Evolutionary conservation across 371 early-diverging fungal species (phyloP).

Genomic region (Mortierella sp.): DNA sequence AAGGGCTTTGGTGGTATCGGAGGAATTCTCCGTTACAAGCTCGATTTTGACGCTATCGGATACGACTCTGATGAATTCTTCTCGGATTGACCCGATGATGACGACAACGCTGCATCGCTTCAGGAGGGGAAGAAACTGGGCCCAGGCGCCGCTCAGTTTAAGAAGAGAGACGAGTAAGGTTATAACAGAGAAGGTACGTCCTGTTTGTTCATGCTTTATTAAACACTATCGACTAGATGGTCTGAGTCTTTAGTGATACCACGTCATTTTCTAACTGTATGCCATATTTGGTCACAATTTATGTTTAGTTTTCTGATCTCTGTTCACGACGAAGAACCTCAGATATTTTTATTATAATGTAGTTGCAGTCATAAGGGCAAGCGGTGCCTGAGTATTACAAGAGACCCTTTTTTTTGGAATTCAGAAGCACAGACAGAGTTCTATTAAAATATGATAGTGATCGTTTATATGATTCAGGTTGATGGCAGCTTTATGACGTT

Average conservation of each 20-base stretch:
- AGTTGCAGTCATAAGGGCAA: too few relatives aligned
- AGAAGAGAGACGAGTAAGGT: constrained; percentile 33
- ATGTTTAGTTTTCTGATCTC: constrained; percentile 3
- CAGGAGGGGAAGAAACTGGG: constrained; percentile 59
- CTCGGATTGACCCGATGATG: constrained; percentile 60
- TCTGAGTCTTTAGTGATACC: too few relatives aligned
- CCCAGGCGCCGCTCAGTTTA: constrained; percentile 50
- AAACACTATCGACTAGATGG: neutral
- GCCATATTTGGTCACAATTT: too few relatives aligned
- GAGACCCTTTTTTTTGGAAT: constrained; percentile 7
- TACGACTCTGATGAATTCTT: constrained; percentile 64
- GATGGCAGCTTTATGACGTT: too few relatives aligned
- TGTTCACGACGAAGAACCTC: constrained; percentile 6
- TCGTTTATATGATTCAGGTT: too few relatives aligned
- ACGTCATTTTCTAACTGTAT: too few relatives aligned
- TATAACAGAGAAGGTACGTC: constrained; percentile 44
- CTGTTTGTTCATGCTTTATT: too few relatives aligned
- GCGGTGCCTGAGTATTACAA: constrained; percentile 5
- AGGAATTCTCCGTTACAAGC: constrained; percentile 98
- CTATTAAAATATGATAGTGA: too few relatives aligned
- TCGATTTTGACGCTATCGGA: constrained; percentile 76
- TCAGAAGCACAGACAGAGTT: constrained; percentile 11
- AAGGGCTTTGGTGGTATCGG: constrained; percentile 99
- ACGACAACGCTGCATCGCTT: constrained; percentile 65
- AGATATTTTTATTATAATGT: constrained; percentile 4